Evolutionary conservation across 306 rosid genomes (phyloP).

Genomic region (Corylus americana): DNA sequence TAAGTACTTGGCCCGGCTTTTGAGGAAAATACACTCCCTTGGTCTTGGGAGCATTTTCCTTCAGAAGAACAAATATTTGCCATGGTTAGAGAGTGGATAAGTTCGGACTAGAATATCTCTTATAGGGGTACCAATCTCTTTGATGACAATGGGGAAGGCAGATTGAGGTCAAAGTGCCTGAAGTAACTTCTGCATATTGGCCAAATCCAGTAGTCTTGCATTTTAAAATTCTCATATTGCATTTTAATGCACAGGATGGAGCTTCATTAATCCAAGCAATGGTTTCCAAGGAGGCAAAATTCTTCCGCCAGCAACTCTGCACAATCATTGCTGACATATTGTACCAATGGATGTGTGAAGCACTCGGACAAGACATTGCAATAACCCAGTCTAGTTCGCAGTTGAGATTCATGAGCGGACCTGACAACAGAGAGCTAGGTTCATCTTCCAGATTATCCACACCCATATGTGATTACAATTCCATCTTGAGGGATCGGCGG

Average conservation of each 20-base stretch:
- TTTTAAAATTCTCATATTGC: conserved; percentile 25
- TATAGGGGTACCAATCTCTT: conserved; percentile 1
- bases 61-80: not conserved
- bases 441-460: conserved; percentile 47
- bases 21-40: not conserved
- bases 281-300: conserved; percentile 75
- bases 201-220: conserved; percentile 5
- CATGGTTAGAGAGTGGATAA: not conserved
- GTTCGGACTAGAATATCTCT: not conserved
- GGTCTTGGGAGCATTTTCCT: not conserved
- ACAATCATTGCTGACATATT: conserved; percentile 58
- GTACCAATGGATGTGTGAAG: conserved; percentile 59
- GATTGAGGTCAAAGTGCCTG: conserved; percentile 9
- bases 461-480: conserved; percentile 42
- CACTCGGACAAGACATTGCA: conserved; percentile 45
- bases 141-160: not conserved
- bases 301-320: conserved; percentile 65
- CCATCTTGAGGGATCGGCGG: conserved; percentile 70
- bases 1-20: not conserved
- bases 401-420: conserved; percentile 42
- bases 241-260: conserved; percentile 66
- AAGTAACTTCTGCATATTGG: conserved; percentile 10
- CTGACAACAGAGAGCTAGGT: conserved; percentile 47
- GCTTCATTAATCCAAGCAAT: conserved; percentile 75
- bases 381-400: conserved; percentile 38